Base-by-base conservation (phyloP, 2,329 filamentous ascomycete genomes). In the Arthrobotrys sinensis region DNA sequence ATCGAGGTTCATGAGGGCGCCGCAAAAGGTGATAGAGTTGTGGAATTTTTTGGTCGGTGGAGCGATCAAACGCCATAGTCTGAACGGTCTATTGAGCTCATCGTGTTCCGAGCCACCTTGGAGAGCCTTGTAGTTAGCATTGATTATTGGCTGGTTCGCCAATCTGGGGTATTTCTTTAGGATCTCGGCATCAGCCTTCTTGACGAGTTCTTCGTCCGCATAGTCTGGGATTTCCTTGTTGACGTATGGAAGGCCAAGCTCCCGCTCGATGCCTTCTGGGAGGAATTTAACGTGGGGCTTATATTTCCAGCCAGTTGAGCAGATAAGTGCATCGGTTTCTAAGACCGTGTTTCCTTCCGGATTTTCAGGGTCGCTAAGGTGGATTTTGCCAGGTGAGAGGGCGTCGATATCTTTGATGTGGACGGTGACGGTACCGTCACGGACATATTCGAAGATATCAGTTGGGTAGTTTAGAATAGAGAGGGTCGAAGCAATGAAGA, bases 381-480 rank as follows among this genome's bases (percentile, higher is more conserved):
- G 85, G 0, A 91, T 86, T 0, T 84, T 85, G 14, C 85, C 82
- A 1, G 84, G 81, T 6, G 85, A 84, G 4, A 91, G 84, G 19
- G 83, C 82, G 0, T 83, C 83, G 6, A 91, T 84, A 75, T 90
- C 87, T 11, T 85, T 86, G 16, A 89, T 84, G 75, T 89, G 86
- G 2, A 91, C 83, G 10, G 84, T 84, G 60, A 91, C 85, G 48
- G 83, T 86, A n/a, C 88, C 89, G 16, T 84, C 82, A 43, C 85
- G 85, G 14, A 91, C 86, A 12, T 89, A 83, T 2, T 89, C 87
- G 80, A 90, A 88, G 80, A 91, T 87, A 80, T 88, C 85, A 3
- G 85, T 87, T 0, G 86, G 85, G 80, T 89, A 91, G 82, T 90
- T 91, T 65, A 89, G 85, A 63, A 92, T 90, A 64, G 87, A 88